phyloP scores from a whole-genome alignment of 805 yeast genomes.

The Myxozyma vanderwaltii region DNA sequence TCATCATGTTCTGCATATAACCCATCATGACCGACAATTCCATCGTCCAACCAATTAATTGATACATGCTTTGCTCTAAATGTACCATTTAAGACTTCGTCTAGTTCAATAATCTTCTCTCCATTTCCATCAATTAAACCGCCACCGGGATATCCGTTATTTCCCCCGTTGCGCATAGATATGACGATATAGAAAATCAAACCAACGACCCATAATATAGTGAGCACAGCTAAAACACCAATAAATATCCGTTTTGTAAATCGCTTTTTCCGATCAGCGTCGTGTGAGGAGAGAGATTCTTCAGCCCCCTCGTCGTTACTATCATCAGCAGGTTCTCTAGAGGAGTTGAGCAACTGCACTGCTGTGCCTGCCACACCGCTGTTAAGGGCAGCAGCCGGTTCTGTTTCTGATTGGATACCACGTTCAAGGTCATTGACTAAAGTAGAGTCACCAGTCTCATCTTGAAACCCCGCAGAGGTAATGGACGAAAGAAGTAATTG shows the following conservation, averaged over 20 bases:
- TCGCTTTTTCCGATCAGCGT: neutral
- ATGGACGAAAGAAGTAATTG: conserved; percentile 21
- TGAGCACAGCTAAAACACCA: conserved; percentile 19
- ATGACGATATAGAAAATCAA: conserved; percentile 23
- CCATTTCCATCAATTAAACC: neutral
- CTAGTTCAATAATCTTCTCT: conserved; percentile 12
- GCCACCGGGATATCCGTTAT: neutral
- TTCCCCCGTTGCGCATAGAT: conserved; percentile 11
- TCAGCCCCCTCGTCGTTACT: conserved; percentile 15
- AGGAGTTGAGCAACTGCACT: conserved; percentile 6
- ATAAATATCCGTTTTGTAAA: conserved; percentile 25
- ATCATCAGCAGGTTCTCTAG: neutral
- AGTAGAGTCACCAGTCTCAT: neutral
- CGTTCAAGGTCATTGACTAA: conserved; percentile 1
- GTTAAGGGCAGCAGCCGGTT: neutral
- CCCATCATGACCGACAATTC: conserved; percentile 33
- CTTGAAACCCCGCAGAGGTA: conserved; percentile 8
- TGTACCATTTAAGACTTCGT: conserved; percentile 22
- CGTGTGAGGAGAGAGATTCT: neutral
- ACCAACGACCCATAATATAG: conserved; percentile 24
- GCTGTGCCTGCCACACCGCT: conserved; percentile 18
- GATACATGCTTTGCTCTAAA: conserved; percentile 19
- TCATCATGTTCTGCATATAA: conserved; percentile 26
- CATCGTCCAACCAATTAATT: conserved; percentile 32
- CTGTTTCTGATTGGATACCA: conserved; percentile 1